phyloP scores from a whole-genome alignment of 208 protist genomes.

The Leishmania gerbilli region DNA sequence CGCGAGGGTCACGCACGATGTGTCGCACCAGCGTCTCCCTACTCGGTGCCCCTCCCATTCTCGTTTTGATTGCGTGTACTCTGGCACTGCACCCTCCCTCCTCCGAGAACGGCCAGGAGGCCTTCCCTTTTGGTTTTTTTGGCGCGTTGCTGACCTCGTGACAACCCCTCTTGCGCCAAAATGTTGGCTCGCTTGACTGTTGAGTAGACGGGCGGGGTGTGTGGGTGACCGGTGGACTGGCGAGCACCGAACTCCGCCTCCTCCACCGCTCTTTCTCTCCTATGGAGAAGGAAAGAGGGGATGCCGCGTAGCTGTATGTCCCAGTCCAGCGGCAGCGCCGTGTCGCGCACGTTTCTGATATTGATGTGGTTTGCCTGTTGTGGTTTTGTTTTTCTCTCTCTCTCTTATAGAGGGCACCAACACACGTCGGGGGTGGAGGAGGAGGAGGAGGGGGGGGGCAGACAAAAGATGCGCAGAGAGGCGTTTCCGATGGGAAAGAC shows the following conservation, averaged over 20 bases:
- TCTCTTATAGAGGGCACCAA: background rate
- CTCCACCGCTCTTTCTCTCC: background rate
- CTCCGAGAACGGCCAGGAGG: background rate
- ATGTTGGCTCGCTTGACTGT: background rate
- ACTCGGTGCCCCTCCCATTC: constrained; percentile 61
- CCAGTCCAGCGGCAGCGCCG: background rate
- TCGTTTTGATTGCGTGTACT: background rate
- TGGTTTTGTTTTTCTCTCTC: background rate
- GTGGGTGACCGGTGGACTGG: background rate
- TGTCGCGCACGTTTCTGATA: background rate
- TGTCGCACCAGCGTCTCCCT: constrained; percentile 55
- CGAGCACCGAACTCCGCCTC: background rate
- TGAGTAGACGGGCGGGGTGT: background rate
- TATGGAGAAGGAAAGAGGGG: background rate
- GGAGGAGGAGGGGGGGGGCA: background rate
- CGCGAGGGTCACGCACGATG: constrained; percentile 38
- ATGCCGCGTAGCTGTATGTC: background rate
- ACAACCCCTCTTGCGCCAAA: background rate
- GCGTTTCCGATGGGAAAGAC: background rate
- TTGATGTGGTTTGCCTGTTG: background rate
- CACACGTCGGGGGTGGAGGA: background rate
- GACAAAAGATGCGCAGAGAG: background rate
- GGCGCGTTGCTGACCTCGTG: background rate
- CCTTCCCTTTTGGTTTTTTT: background rate
- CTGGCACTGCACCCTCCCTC: background rate